A percentile compares a stretch with the other conserved stretches of the same genome.
Conservation (phyloP, 768 basidiomycete species). For the Austroboletus festivus region DNA sequence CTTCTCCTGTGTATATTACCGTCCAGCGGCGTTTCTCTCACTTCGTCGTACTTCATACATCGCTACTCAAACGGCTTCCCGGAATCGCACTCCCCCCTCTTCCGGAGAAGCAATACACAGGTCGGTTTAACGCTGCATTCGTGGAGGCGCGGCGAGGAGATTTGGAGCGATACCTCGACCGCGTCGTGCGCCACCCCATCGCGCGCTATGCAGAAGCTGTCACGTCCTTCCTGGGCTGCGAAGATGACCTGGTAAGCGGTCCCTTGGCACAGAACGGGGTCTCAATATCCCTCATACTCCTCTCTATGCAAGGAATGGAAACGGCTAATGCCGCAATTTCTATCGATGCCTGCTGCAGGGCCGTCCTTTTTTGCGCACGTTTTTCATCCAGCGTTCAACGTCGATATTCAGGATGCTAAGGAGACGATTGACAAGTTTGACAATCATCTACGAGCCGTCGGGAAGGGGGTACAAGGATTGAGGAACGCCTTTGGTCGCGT, state of each 20-base stretch:
- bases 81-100: constrained; percentile 78
- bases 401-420: constrained; percentile 69
- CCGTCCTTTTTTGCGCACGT: constrained; percentile 75
- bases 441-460: constrained; percentile 60
- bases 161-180: constrained; percentile 72
- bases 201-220: constrained; percentile 76
- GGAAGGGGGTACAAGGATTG: constrained; percentile 64
- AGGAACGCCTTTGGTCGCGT: constrained; percentile 59
- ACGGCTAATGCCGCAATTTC: constrained; percentile 55
- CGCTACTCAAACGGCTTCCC: constrained; percentile 64
- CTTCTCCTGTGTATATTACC: constrained; percentile 55
- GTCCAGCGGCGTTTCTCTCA: constrained; percentile 84
- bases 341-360: constrained; percentile 63
- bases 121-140: constrained; percentile 76
- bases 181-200: constrained; percentile 71
- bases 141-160: constrained; percentile 81
- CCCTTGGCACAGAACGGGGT: background rate
- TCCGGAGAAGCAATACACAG: constrained; percentile 83
- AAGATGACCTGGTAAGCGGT: constrained; percentile 66
- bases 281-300: background rate
- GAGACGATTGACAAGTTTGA: constrained; percentile 61
- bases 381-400: constrained; percentile 82
- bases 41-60: constrained; percentile 74
- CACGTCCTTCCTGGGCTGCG: constrained; percentile 75
- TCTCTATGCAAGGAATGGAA: constrained; percentile 61